phyloP scores from a whole-genome alignment of 495 filamentous ascomycete genomes.

The Cenococcum geophilum region DNA sequence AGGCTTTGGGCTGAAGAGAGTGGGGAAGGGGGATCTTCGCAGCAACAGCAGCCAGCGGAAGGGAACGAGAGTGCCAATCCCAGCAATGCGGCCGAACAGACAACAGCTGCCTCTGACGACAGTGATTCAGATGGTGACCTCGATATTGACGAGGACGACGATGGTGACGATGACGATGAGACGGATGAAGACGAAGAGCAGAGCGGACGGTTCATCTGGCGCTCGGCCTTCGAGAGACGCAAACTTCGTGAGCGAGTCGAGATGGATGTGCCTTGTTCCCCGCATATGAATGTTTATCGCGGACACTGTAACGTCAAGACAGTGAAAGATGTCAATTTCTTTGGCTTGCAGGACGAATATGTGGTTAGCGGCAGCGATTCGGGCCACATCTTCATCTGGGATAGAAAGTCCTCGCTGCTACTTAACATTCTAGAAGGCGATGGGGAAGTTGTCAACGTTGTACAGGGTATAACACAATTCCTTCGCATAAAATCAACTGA shows the following conservation, averaged over 20 bases:
- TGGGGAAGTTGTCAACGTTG: constrained; percentile 67
- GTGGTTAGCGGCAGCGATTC: constrained; percentile 66
- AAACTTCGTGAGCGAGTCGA: constrained; percentile 46
- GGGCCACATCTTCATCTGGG: constrained; percentile 67
- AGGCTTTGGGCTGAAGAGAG: constrained; percentile 22
- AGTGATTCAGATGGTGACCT: constrained; percentile 38
- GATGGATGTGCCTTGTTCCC: constrained; percentile 48
- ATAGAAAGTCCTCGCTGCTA: constrained; percentile 56
- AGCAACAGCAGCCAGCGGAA: constrained; percentile 19
- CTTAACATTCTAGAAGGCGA: constrained; percentile 67
- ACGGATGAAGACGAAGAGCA: constrained; percentile 36
- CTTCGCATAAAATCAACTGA: background rate
- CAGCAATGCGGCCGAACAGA: constrained; percentile 11
- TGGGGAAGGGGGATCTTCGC: constrained; percentile 7
- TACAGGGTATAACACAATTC: constrained; percentile 49
- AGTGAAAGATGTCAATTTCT: constrained; percentile 71
- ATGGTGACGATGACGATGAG: constrained; percentile 36
- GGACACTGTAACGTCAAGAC: constrained; percentile 71
- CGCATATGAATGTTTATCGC: constrained; percentile 54
- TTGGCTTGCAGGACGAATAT: constrained; percentile 66
- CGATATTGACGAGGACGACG: constrained; percentile 37
- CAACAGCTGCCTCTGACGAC: constrained; percentile 26
- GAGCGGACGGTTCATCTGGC: constrained; percentile 38
- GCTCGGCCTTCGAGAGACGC: constrained; percentile 38
- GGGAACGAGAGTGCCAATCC: constrained; percentile 25